Evolutionary conservation across 2,329 filamentous ascomycete genomes (phyloP).

Genomic region (Fusarium ambrosium): DNA sequence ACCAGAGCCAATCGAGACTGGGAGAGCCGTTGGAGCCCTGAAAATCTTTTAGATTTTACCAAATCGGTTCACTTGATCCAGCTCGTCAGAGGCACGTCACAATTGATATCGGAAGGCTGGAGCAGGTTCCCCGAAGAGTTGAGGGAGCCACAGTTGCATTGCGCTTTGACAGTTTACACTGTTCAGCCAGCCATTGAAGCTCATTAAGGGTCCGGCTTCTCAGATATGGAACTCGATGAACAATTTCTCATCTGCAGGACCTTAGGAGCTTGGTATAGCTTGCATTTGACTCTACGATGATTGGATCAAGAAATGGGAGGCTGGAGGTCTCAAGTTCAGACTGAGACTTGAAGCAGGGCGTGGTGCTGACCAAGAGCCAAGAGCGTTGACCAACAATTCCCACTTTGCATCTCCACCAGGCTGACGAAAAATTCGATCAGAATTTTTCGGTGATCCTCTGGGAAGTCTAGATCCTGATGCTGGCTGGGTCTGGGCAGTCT

Average conservation of each 20-base stretch:
- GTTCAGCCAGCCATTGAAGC: conserved; percentile 16
- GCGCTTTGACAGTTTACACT: conserved; percentile 2
- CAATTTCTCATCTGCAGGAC: background rate
- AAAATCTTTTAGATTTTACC: conserved; percentile 8
- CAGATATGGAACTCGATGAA: background rate
- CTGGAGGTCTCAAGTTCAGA: background rate
- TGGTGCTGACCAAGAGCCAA: conserved; percentile 30
- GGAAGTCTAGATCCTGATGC: background rate
- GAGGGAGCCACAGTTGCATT: conserved; percentile 16
- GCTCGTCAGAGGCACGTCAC: conserved; percentile 38
- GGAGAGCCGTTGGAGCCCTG: background rate
- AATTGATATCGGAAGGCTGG: conserved; percentile 13
- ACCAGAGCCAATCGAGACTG: conserved; percentile 10
- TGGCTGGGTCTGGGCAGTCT: conserved; percentile 4
- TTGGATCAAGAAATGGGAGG: conserved; percentile 4
- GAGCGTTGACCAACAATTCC: conserved; percentile 20
- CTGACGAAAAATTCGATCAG: conserved; percentile 30
- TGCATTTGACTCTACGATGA: background rate
- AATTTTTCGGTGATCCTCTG: conserved; percentile 21
- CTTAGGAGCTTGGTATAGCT: conserved; percentile 1
- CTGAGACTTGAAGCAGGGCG: conserved; percentile 12
- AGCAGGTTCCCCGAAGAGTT: conserved; percentile 25
- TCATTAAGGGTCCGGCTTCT: background rate
- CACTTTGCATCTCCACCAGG: conserved; percentile 39
- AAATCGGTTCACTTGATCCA: background rate